Conservation (phyloP, 2,329 filamentous ascomycete genomes). For the Aspergillus latus region DNA sequence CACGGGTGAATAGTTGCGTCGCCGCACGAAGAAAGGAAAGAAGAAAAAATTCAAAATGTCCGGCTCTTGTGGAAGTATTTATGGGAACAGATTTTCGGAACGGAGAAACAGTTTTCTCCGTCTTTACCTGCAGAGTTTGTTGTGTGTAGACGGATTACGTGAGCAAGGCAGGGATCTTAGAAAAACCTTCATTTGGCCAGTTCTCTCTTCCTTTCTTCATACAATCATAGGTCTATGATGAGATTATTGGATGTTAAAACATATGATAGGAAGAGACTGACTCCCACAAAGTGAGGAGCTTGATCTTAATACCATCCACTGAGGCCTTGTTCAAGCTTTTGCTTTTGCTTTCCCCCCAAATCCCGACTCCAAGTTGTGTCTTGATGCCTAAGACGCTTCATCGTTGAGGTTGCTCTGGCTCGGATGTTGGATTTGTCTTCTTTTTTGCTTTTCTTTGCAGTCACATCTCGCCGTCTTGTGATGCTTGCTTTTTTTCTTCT, state of each 20-base stretch:
- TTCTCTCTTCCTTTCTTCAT: slow-evolving; percentile 19
- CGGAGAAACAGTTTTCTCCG: slow-evolving; percentile 7
- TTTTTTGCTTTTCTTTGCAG: too few relatives aligned
- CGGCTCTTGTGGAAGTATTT: slow-evolving; percentile 20
- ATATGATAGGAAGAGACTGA: slow-evolving; percentile 53
- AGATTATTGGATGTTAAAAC: slow-evolving; percentile 37
- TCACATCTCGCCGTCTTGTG: too few relatives aligned
- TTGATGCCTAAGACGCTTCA: neutral
- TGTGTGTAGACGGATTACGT: slow-evolving; percentile 13
- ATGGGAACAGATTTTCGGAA: slow-evolving; percentile 19
- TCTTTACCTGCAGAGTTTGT: slow-evolving; percentile 10
- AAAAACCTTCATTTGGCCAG: neutral
- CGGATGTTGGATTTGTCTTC: neutral
- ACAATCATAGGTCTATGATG: slow-evolving; percentile 43
- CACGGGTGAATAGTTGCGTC: slow-evolving; percentile 73
- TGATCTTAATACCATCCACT: slow-evolving; percentile 46
- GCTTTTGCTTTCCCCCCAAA: neutral
- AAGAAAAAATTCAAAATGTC: slow-evolving; percentile 41
- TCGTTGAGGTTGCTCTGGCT: neutral
- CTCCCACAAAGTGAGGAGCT: slow-evolving; percentile 31
- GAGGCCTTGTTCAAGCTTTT: slow-evolving; percentile 32
- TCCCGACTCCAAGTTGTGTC: neutral
- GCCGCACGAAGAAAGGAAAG: slow-evolving; percentile 74
- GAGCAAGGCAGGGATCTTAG: slow-evolving; percentile 15
- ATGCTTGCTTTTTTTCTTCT: too few relatives aligned